These are phyloP conservation scores for Phascolomyces articulosus DNA, from an alignment of 371 early-diverging fungal species.

Conservation along the genomic window DNA sequence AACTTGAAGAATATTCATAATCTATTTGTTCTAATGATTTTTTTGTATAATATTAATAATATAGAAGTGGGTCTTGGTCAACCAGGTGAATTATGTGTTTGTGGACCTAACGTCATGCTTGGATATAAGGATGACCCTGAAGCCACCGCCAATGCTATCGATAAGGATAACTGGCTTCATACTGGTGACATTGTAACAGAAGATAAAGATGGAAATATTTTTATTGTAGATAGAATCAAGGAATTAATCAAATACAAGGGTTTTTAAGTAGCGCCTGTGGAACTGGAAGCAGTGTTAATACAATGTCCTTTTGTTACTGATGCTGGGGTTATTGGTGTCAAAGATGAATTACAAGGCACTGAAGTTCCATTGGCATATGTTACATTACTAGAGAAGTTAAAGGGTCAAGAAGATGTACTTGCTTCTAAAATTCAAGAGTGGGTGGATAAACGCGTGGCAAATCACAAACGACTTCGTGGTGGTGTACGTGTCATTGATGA, in stretches of 20 bases:
- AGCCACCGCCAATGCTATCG: conserved; percentile 71
- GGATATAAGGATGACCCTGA: conserved; percentile 70
- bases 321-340: conserved; percentile 72
- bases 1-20: no score
- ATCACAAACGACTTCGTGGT: conserved; percentile 78
- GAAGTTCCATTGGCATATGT: conserved; percentile 82
- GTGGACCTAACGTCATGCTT: conserved; percentile 70
- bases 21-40: background rate
- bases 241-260: conserved; percentile 82
- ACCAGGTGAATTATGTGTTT: conserved; percentile 75
- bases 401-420: conserved; percentile 18
- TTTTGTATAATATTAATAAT: conserved; percentile 24
- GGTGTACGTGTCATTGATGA: conserved; percentile 68
- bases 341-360: conserved; percentile 56
- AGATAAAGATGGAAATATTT: conserved; percentile 61
- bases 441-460: conserved; percentile 62
- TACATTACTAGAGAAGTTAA: conserved; percentile 39
- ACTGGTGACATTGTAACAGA: conserved; percentile 83
- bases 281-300: conserved; percentile 79
- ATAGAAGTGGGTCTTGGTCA: conserved; percentile 64
- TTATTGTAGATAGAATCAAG: conserved; percentile 72
- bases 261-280: conserved; percentile 53
- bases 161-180: conserved; percentile 75
- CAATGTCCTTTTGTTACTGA: conserved; percentile 72
- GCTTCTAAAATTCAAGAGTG: conserved; percentile 56